Base-by-base conservation (phyloP, 2,329 filamentous ascomycete species). In the Hypomyces rosellus region DNA sequence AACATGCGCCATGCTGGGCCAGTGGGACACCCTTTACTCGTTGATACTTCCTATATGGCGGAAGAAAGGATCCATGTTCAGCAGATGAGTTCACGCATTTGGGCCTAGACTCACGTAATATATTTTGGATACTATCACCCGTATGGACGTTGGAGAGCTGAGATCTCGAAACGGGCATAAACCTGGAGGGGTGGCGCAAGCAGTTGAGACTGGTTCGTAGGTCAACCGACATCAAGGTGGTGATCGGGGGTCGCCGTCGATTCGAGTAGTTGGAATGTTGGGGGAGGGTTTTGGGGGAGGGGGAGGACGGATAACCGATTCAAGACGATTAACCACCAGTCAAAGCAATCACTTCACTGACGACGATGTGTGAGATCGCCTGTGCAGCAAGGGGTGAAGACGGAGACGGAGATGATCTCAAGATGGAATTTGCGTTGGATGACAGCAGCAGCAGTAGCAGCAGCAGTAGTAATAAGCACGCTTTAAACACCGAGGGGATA, bases 221-320 rank as follows among this genome's bases (percentile, higher is more conserved):
- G 69, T 78, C 75, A 77, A 77, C 73, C 75, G 76, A 79, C 76
- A 80, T 80, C 75, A 78, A 78, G 74, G 61, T 75, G 62, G 72
- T 65, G 60, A 61, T 45, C 42, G 22, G 50, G 18, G 20, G 38
- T 20, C 38, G 37, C 50, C 50, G 50, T 52, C 33, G 20, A 38
- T 52, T 36, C 25, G 36, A 15, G 18, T 11, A 49, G 37, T 48
- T n/a, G 22, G 9, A 11, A 25, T n/a, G 7, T n/a, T 9, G 18
- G 18, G 4, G 18, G 20, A 16, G 11, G 25, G 37, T n/a, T 16
- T 18, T 20, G 20, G 20, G 20, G 20, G 30, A 11, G 33, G 15
- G 30, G 44, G n/a, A 7, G 9, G 15, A 20, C 13, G 9, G 34
- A 36, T 30, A 30, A 34, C 13, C 14, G 41, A 15, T 6, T 14